Base-by-base conservation (phyloP, 2,329 filamentous ascomycete genomes). In the Esteya vermicola region DNA sequence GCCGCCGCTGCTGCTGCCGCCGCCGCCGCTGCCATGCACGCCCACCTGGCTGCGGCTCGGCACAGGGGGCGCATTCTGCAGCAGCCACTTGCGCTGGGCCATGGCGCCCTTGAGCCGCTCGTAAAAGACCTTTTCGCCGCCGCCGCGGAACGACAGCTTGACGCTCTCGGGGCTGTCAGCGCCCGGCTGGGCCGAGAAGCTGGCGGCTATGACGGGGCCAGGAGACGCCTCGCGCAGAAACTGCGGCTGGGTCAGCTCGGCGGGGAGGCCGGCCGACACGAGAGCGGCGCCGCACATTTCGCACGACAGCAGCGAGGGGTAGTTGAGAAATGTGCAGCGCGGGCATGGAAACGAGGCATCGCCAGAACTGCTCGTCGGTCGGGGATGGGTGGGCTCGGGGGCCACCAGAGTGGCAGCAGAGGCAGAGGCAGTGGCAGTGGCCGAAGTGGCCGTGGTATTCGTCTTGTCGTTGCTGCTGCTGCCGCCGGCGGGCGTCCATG, bases 61-160 rank as follows among this genome's bases (percentile, higher is more conserved):
- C 16, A 91, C 76, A 0, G 89, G 86, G 2, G 91, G 91, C 1
- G 91, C 91, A 52, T 83, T 80, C 41, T 91, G 82, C 1, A 95
- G 68, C 4, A 98, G 70, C 91, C 91, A 98, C 65, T 96, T 96
- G 13, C 91, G 75, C 57, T 98, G 91, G 2, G 86, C 78, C 58
- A 96, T 73, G 9, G 86, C 82, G 7, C 78, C 78, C 53, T 93
- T 96, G 3, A 98, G 67, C 36, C 88, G 73, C 50, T 96, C 91
- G 49, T 83, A 78, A 48, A 98, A 94, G 6, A 85, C 80, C 58
- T 86, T 89, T 45, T 88, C 89, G 1, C 91, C 91, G 3, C 89
- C 88, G 26, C 68, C 75, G 25, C 91, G 79, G 51, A 98, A 98
- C 0, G 91, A 96, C 30, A 98, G 64, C 56, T 95, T 98, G 50